Conservation (phyloP, 2,329 filamentous ascomycete genomes). For the Amphichorda felina region DNA sequence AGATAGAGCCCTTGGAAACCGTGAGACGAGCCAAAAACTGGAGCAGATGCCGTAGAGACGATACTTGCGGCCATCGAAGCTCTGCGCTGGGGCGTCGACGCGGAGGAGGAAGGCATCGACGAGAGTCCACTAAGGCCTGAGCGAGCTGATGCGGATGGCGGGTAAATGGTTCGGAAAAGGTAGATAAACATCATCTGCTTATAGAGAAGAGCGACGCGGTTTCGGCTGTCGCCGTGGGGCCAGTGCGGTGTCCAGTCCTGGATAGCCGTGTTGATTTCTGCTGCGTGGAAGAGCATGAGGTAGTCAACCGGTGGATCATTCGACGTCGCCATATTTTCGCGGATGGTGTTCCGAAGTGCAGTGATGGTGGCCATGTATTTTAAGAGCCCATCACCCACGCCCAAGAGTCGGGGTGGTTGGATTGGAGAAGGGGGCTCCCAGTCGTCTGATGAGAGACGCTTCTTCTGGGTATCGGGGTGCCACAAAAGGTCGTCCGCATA, state of each 20-base stretch:
- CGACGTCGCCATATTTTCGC: slow-evolving; percentile 48
- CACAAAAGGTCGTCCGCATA: slow-evolving; percentile 51
- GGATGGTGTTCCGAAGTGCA: slow-evolving; percentile 61
- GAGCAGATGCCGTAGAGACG: slow-evolving; percentile 10
- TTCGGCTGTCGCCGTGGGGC: slow-evolving; percentile 43
- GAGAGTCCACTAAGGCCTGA: slow-evolving; percentile 17
- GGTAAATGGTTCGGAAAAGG: slow-evolving; percentile 48
- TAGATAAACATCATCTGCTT: slow-evolving; percentile 58
- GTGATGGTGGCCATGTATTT: slow-evolving; percentile 70
- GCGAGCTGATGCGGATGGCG: slow-evolving; percentile 26
- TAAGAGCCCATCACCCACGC: slow-evolving; percentile 74
- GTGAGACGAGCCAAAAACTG: slow-evolving; percentile 5
- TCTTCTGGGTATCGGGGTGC: slow-evolving; percentile 25
- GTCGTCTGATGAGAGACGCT: slow-evolving; percentile 27
- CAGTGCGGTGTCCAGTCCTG: slow-evolving; percentile 60
- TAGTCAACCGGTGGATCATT: slow-evolving; percentile 63
- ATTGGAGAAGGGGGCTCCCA: slow-evolving; percentile 29
- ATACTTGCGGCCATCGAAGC: slow-evolving; percentile 22
- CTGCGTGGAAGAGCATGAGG: slow-evolving; percentile 57
- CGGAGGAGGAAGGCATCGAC: slow-evolving; percentile 6
- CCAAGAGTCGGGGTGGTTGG: slow-evolving; percentile 50
- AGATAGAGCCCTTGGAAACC: slow-evolving; percentile 8
- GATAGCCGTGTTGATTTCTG: slow-evolving; percentile 64
- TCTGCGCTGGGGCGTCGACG: slow-evolving; percentile 13
- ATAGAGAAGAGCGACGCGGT: slow-evolving; percentile 45